These are phyloP conservation scores for Sporisorium graminicola DNA, from an alignment of 1,284 basidiomycete species.

Conservation along the genomic window DNA sequence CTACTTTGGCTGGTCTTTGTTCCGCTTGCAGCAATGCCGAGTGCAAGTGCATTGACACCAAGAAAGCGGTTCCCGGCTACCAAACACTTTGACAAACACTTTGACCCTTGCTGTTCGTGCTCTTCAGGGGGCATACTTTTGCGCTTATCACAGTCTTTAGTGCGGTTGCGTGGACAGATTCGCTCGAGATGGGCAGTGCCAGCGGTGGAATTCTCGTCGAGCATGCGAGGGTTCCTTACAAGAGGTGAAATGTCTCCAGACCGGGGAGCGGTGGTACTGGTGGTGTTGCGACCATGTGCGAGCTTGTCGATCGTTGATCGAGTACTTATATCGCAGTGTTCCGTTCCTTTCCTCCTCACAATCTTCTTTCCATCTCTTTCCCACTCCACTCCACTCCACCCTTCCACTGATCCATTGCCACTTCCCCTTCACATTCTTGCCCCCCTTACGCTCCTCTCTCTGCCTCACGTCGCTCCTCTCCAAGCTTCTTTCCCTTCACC, in stretches of 20 bases:
- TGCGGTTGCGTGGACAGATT: not conserved
- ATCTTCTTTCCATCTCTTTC: conserved; percentile 17
- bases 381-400: conserved; percentile 29
- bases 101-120: not conserved
- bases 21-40: not conserved
- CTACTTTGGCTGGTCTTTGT: no score
- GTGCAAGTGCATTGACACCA: not conserved
- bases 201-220: not conserved
- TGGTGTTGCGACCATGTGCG: conserved; percentile 3
- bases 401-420: conserved; percentile 4
- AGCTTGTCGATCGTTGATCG: not conserved
- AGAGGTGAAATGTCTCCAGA: not conserved
- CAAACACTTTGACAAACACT: not conserved
- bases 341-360: not conserved
- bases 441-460: conserved; percentile 1
- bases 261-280: not conserved
- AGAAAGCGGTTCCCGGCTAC: not conserved
- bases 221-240: not conserved
- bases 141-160: not conserved
- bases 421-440: conserved; percentile 4
- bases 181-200: not conserved
- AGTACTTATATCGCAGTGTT: conserved; percentile 21
- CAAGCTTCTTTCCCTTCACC: not conserved
- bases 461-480: no score
- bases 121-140: not conserved